These are phyloP conservation scores for Sporisorium exsertum DNA, from an alignment of 1,284 basidiomycete species.

Conservation along the genomic window DNA sequence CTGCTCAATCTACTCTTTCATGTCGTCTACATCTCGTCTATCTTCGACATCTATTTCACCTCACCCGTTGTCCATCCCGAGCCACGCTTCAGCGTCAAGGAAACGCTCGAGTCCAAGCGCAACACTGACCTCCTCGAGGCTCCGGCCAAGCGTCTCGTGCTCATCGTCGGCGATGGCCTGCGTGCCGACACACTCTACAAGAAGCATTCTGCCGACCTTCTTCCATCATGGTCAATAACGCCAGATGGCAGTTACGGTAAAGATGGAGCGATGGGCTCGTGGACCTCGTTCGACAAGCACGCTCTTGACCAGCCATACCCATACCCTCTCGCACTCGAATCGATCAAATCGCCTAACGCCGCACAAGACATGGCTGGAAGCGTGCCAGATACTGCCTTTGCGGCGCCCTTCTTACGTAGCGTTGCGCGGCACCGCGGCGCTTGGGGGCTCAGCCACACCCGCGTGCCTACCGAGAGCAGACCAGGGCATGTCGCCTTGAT, in stretches of 20 bases:
- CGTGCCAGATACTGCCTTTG: slow-evolving; percentile 35
- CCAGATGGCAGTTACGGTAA: slow-evolving; percentile 1
- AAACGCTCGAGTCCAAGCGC: slow-evolving; percentile 10
- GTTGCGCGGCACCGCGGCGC: slow-evolving; percentile 76
- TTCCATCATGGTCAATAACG: slow-evolving; percentile 52
- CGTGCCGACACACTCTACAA: slow-evolving; percentile 84
- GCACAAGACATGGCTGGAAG: not conserved
- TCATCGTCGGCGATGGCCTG: slow-evolving; percentile 80
- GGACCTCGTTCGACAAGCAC: slow-evolving; percentile 31
- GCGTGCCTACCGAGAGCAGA: slow-evolving; percentile 87
- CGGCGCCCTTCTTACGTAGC: slow-evolving; percentile 82
- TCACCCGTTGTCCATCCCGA: slow-evolving; percentile 69
- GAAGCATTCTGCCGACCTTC: slow-evolving; percentile 21
- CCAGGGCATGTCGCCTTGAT: slow-evolving; percentile 89
- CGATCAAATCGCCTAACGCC: not conserved
- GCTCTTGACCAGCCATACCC: slow-evolving; percentile 32
- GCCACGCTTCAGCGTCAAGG: slow-evolving; percentile 46
- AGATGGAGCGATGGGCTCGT: slow-evolving; percentile 19
- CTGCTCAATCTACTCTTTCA: slow-evolving; percentile 60
- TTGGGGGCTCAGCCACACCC: slow-evolving; percentile 86
- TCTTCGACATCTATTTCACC: slow-evolving; percentile 91
- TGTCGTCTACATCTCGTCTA: slow-evolving; percentile 56
- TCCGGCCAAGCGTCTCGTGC: slow-evolving; percentile 80
- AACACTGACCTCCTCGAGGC: slow-evolving; percentile 44
- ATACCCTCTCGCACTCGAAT: slow-evolving; percentile 24